Percentiles rank a stretch among this genome's conserved stretches.
phyloP scores from a whole-genome alignment of 176 grass and related monocot species.

The Cenchrus fungigraminus region DNA sequence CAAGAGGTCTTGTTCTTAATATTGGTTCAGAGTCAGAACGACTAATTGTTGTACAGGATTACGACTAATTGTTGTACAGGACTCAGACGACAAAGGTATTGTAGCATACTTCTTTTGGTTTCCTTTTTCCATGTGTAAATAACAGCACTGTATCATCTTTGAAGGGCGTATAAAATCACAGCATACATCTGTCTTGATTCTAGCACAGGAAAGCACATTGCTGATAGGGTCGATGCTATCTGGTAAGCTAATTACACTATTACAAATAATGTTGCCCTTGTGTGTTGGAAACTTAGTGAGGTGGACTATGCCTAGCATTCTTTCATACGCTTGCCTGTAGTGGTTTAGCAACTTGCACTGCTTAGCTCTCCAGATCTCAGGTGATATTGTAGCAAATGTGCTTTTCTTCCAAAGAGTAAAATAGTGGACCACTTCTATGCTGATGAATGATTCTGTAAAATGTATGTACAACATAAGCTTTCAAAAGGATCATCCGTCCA shows the following conservation, averaged over 20 bases:
- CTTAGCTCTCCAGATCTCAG: neutral
- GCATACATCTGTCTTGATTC: conserved; percentile 82
- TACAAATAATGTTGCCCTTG: neutral
- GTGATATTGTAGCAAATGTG: neutral
- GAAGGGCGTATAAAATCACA: conserved; percentile 91
- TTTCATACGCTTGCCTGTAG: neutral
- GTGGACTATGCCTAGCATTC: neutral
- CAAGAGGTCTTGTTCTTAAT: conserved; percentile 66
- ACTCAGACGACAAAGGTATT: conserved; percentile 90
- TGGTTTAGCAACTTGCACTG: neutral
- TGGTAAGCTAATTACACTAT: conserved; percentile 62
- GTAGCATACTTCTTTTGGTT: neutral
- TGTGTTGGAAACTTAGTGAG: conserved; percentile 16
- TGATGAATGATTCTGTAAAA: neutral
- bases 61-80: conserved; percentile 58
- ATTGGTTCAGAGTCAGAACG: conserved; percentile 75
- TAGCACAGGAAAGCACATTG: conserved; percentile 88
- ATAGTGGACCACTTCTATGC: neutral
- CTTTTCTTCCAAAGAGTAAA: neutral
- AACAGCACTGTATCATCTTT: conserved; percentile 38
- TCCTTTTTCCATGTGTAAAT: conserved; percentile 31
- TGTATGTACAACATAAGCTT: neutral
- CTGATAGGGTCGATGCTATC: conserved; percentile 85
- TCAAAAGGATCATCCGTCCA: neutral
- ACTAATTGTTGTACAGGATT: too few species aligned